A percentile compares a stretch with the other conserved stretches of the same genome.
phyloP scores from a whole-genome alignment of 192 early-diverging fungal genomes.

The Gryganskiella cystojenkinii region DNA sequence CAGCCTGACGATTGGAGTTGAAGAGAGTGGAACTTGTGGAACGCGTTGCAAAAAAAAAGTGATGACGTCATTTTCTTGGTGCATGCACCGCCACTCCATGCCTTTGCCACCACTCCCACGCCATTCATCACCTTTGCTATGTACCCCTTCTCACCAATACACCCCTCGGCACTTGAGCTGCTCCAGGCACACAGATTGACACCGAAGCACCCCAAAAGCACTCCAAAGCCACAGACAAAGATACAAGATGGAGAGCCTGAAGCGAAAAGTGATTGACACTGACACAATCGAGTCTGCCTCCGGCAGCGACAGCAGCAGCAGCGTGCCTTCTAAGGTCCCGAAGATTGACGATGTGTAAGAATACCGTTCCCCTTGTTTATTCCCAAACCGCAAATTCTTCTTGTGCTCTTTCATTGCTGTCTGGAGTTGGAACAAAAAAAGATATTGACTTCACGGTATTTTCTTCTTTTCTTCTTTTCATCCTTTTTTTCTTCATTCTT shows the following conservation, averaged over 20 bases:
- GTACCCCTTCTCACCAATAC: constrained; percentile 15
- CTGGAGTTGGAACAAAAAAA: constrained; percentile 17
- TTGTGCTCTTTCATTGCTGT: constrained; percentile 17
- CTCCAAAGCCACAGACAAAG: constrained; percentile 15
- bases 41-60: too few relatives aligned
- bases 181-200: constrained; percentile 16
- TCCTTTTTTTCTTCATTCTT: neutral
- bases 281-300: constrained; percentile 14
- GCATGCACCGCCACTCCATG: too few relatives aligned
- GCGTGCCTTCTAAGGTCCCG: constrained; percentile 15
- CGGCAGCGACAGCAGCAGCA: constrained; percentile 10
- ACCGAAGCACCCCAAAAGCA: constrained; percentile 20
- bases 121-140: constrained; percentile 4
- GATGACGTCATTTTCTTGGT: too few relatives aligned
- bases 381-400: constrained; percentile 21
- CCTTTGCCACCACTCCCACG: too few relatives aligned
- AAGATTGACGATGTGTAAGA: constrained; percentile 26
- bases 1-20: too few relatives aligned
- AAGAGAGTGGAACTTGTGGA: too few relatives aligned
- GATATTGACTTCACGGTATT: constrained; percentile 6
- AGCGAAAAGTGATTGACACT: constrained; percentile 17
- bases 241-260: constrained; percentile 25
- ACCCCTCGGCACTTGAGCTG: constrained; percentile 5
- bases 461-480: neutral
- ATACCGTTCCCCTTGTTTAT: constrained; percentile 20